phyloP scores from a whole-genome alignment of 2,329 filamentous ascomycete species.

The Diplodia scrobiculata region DNA sequence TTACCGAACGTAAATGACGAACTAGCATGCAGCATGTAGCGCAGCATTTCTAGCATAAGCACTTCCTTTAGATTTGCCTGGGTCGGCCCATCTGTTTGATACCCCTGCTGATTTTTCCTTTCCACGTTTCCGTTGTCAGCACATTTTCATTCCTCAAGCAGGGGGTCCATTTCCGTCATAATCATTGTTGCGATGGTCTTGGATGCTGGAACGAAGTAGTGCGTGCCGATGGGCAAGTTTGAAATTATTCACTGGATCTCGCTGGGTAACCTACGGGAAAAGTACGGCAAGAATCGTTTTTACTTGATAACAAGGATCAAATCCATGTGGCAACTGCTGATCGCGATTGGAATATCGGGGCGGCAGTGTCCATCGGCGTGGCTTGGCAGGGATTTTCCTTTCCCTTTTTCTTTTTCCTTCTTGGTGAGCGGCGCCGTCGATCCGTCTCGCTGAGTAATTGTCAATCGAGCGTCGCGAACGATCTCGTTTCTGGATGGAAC shows the following conservation, averaged over 20 bases:
- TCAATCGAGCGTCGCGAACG: too few relatives aligned
- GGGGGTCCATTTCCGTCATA: neutral
- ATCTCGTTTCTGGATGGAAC: too few relatives aligned
- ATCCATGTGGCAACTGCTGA: too few relatives aligned
- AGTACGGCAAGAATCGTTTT: too few relatives aligned
- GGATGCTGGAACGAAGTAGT: neutral
- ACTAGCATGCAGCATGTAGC: slow-evolving; percentile 12
- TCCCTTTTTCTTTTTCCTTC: too few relatives aligned
- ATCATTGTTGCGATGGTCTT: neutral
- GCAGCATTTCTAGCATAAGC: slow-evolving; percentile 15
- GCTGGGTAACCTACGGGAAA: too few relatives aligned
- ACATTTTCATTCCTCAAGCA: slow-evolving; percentile 18
- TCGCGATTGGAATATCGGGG: too few relatives aligned
- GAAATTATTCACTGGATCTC: neutral
- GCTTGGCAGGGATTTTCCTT: too few relatives aligned
- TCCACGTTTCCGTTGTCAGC: neutral
- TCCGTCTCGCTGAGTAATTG: too few relatives aligned
- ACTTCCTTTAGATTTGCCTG: slow-evolving; percentile 15
- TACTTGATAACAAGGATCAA: too few relatives aligned
- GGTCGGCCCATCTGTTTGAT: slow-evolving; percentile 28
- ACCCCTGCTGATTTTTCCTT: slow-evolving; percentile 10
- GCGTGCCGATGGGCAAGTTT: neutral
- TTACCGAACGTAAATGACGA: neutral
- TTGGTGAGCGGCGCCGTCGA: too few relatives aligned
- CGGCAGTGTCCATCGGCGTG: too few relatives aligned